Conservation (phyloP, 1,284 basidiomycete genomes). For the Tausonia pullulans region DNA sequence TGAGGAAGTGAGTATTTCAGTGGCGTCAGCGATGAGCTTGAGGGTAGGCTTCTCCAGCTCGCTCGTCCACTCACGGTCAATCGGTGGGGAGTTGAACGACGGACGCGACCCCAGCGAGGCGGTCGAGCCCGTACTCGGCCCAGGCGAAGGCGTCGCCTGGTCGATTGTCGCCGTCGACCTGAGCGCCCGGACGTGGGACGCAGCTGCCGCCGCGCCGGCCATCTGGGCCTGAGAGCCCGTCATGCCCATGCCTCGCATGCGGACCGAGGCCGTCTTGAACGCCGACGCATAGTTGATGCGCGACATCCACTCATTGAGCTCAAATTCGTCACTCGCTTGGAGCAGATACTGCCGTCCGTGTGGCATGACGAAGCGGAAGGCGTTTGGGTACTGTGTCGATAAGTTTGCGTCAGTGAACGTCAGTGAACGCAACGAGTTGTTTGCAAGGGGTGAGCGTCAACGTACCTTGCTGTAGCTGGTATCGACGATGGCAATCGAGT, state of each 20-base stretch:
- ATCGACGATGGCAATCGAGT: constrained; percentile 69
- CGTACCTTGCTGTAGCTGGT: constrained; percentile 58
- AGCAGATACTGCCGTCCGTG: constrained; percentile 72
- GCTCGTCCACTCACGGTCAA: too few relatives aligned
- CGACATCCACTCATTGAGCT: constrained; percentile 85
- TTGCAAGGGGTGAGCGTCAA: not conserved
- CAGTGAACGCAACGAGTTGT: constrained; percentile 11
- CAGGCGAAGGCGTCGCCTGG: not conserved
- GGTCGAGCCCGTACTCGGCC: too few relatives aligned
- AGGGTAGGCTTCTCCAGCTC: too few relatives aligned
- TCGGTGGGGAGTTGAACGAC: too few relatives aligned
- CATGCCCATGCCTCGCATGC: constrained; percentile 64
- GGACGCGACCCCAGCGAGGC: too few relatives aligned
- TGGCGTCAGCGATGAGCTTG: too few relatives aligned
- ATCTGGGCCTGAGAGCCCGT: constrained; percentile 57
- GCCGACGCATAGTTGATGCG: constrained; percentile 89
- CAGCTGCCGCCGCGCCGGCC: constrained; percentile 70
- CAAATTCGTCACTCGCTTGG: constrained; percentile 57
- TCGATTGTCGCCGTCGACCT: constrained; percentile 4
- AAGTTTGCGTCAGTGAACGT: constrained; percentile 1
- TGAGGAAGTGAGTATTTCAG: too few relatives aligned
- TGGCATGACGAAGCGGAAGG: constrained; percentile 66
- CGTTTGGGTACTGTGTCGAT: constrained; percentile 48
- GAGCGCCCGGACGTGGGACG: constrained; percentile 46
- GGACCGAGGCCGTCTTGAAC: constrained; percentile 76